Evolutionary conservation across 73 alveolate genomes (phyloP).

Genomic region (Tetrahymena malaccensis): DNA sequence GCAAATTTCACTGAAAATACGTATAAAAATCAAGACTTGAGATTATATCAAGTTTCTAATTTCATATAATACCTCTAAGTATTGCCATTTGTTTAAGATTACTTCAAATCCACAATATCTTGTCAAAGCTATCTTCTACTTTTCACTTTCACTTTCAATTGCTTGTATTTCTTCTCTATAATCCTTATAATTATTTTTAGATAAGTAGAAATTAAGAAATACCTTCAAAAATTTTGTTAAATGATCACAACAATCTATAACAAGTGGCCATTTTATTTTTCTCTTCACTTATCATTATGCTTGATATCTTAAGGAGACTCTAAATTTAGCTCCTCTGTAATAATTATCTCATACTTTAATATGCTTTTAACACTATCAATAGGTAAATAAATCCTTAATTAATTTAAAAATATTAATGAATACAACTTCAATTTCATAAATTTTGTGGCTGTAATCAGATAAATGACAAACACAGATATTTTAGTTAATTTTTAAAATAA

Average conservation of each 20-base stretch:
- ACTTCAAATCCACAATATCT: neutral
- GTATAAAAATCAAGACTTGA: neutral
- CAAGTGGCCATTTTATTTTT: neutral
- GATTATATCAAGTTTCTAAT: neutral
- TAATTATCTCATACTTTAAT: no score
- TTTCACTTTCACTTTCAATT: neutral
- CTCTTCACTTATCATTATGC: neutral
- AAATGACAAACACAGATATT: no score
- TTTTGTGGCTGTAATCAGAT: no score
- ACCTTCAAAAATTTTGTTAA: neutral
- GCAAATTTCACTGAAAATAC: neutral
- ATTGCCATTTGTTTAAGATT: neutral
- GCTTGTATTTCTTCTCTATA: neutral
- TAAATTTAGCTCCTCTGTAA: no score
- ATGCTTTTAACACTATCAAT: neutral
- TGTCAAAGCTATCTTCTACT: neutral
- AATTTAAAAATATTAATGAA: no score
- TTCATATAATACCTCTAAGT: neutral
- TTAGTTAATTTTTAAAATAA: no score
- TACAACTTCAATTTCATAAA: no score
- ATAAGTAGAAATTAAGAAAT: neutral
- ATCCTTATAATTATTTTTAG: neutral
- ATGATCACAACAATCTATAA: neutral
- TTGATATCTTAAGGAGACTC: neutral
- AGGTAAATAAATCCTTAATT: neutral